Evolutionary conservation across 257 asterid genomes (phyloP).

Genomic region (Cinchona pubescens): DNA sequence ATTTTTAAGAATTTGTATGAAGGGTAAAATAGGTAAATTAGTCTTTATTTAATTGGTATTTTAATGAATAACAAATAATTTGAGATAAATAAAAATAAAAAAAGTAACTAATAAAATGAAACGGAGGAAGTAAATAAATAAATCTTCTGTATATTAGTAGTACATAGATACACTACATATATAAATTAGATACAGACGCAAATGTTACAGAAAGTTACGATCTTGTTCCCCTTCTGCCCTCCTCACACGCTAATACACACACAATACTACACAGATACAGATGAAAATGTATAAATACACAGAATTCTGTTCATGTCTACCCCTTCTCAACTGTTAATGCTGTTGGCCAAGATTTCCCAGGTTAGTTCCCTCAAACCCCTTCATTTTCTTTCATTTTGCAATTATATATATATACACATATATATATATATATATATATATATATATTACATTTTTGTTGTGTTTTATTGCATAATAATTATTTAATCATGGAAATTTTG

Average conservation of each 20-base stretch:
- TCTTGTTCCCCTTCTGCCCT: constrained; percentile 24
- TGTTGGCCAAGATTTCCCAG: constrained; percentile 6
- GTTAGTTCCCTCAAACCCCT: constrained; percentile 7
- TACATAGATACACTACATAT: neutral
- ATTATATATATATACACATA: too few relatives aligned
- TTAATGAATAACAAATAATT: too few relatives aligned
- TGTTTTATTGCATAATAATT: neutral
- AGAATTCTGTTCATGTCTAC: neutral
- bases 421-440: too few relatives aligned
- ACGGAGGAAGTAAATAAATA: too few relatives aligned
- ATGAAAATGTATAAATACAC: neutral
- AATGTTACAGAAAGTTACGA: constrained; percentile 31
- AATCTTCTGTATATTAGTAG: neutral
- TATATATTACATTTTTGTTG: too few relatives aligned
- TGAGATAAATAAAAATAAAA: too few relatives aligned
- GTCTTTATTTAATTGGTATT: too few relatives aligned
- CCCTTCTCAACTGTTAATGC: neutral
- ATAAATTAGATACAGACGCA: constrained; percentile 11
- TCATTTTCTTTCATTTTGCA: neutral
- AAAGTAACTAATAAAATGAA: too few relatives aligned
- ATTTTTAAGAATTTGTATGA: too few relatives aligned
- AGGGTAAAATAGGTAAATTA: too few relatives aligned
- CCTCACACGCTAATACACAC: neutral
- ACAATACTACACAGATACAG: neutral
- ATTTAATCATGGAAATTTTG: constrained; percentile 1